Conservation (phyloP, 768 basidiomycete species). For the Tephrocybe sp. region DNA sequence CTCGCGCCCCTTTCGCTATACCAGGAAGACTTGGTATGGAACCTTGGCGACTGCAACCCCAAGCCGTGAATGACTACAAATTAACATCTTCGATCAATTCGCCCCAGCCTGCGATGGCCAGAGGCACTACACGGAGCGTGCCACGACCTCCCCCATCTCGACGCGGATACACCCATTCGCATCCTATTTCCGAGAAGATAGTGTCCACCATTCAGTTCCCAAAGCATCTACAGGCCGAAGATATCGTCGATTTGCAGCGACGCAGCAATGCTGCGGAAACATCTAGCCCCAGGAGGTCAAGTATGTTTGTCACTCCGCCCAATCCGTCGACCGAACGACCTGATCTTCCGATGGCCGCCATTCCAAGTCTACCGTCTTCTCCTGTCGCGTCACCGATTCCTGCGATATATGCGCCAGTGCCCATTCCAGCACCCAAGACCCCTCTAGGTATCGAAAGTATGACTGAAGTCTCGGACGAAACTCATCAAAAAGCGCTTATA, state of each 20-base stretch:
- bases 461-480: not conserved
- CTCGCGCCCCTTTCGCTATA: slow-evolving; percentile 33
- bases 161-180: slow-evolving; percentile 35
- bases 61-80: slow-evolving; percentile 6
- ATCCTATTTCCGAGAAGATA: slow-evolving; percentile 9
- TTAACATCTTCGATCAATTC: slow-evolving; percentile 11
- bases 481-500: not conserved
- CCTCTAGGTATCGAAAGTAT: slow-evolving; percentile 9
- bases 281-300: slow-evolving; percentile 19
- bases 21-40: slow-evolving; percentile 20
- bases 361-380: slow-evolving; percentile 1
- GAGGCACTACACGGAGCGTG: slow-evolving; percentile 21
- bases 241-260: slow-evolving; percentile 14
- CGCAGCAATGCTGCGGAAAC: slow-evolving; percentile 6
- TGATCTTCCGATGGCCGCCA: slow-evolving; percentile 11
- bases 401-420: slow-evolving; percentile 10
- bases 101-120: slow-evolving; percentile 22
- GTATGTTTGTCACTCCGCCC: slow-evolving; percentile 13
- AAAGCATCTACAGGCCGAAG: slow-evolving; percentile 10
- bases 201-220: slow-evolving; percentile 20
- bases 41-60: slow-evolving; percentile 18
- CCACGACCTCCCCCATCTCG: slow-evolving; percentile 31
- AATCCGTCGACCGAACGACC: slow-evolving; percentile 10
- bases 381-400: slow-evolving; percentile 10
- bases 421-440: slow-evolving; percentile 5